These are phyloP conservation scores for Lepraria neglecta DNA, from an alignment of 495 filamentous ascomycete genomes.

Conservation along the genomic window DNA sequence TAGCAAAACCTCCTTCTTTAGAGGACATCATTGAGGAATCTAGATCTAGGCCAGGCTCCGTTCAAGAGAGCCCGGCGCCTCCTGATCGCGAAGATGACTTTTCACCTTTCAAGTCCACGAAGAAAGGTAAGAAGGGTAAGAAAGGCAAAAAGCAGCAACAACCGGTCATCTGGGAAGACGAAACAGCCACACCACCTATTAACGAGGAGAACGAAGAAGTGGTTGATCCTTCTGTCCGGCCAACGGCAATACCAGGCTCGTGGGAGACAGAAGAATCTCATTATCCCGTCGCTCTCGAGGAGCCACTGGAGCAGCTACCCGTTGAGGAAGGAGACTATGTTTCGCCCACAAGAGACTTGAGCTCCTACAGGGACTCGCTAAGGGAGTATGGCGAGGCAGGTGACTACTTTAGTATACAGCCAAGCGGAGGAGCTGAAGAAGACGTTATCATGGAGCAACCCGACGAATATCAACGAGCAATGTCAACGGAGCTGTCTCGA, in stretches of 20 bases:
- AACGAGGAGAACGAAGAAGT: constrained; percentile 8
- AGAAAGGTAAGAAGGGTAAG: constrained; percentile 21
- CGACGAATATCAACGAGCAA: background rate
- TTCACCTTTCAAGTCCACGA: constrained; percentile 13
- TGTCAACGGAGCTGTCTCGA: background rate
- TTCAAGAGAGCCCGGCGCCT: background rate
- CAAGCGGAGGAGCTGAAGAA: constrained; percentile 17
- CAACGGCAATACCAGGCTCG: background rate
- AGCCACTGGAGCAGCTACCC: background rate
- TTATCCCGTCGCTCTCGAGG: constrained; percentile 9
- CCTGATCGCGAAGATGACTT: background rate
- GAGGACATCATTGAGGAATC: constrained; percentile 25
- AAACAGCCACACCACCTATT: constrained; percentile 12
- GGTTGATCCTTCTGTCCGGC: background rate
- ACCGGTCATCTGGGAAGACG: constrained; percentile 23
- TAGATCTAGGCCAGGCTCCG: constrained; percentile 13
- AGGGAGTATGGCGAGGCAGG: background rate
- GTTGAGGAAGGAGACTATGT: background rate
- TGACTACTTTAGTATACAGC: constrained; percentile 23
- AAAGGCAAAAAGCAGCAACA: constrained; percentile 26
- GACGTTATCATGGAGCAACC: constrained; percentile 10
- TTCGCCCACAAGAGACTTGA: background rate
- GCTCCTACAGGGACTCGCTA: background rate
- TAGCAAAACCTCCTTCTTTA: constrained; percentile 17
- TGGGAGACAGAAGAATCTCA: background rate